A percentile compares a stretch with the other conserved stretches of the same genome.
phyloP scores from a whole-genome alignment of 768 basidiomycete genomes.

The Mycena alexandri region DNA sequence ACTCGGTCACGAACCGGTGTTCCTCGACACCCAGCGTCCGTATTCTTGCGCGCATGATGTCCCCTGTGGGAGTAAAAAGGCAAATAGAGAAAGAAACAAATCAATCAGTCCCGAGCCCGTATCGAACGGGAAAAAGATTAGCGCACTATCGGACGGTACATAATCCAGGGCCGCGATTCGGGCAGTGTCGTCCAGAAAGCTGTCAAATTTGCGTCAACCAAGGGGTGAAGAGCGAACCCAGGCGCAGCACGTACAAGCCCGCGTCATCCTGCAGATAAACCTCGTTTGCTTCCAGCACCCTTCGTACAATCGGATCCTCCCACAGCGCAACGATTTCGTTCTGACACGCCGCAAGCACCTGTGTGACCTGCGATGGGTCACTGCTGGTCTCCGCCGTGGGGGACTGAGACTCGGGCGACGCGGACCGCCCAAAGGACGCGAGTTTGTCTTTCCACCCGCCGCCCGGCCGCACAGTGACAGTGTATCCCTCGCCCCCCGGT shows the following conservation, averaged over 20 bases:
- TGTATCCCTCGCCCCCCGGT: slow-evolving; percentile 45
- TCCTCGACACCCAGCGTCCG: slow-evolving; percentile 70
- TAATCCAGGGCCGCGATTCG: slow-evolving; percentile 61
- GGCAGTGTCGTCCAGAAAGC: slow-evolving; percentile 67
- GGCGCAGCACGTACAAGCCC: slow-evolving; percentile 61
- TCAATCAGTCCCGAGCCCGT: neutral
- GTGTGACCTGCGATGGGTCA: slow-evolving; percentile 25
- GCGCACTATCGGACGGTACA: slow-evolving; percentile 62
- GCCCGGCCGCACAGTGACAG: slow-evolving; percentile 57
- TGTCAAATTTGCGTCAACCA: slow-evolving; percentile 36
- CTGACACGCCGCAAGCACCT: slow-evolving; percentile 54
- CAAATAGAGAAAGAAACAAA: slow-evolving; percentile 24
- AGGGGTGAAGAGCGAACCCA: neutral
- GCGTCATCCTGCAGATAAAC: slow-evolving; percentile 60
- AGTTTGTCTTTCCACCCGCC: slow-evolving; percentile 59
- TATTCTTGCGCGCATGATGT: slow-evolving; percentile 70
- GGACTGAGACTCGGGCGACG: neutral
- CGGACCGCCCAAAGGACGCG: slow-evolving; percentile 19
- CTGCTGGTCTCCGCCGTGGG: too few species aligned
- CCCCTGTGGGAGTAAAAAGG: slow-evolving; percentile 48
- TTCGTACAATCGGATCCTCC: slow-evolving; percentile 58
- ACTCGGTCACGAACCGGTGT: slow-evolving; percentile 61
- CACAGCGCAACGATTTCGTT: slow-evolving; percentile 64
- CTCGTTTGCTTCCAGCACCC: slow-evolving; percentile 53
- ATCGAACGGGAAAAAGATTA: neutral